Conservation (phyloP, 1,284 basidiomycete genomes). For the Ustilago tritici region DNA sequence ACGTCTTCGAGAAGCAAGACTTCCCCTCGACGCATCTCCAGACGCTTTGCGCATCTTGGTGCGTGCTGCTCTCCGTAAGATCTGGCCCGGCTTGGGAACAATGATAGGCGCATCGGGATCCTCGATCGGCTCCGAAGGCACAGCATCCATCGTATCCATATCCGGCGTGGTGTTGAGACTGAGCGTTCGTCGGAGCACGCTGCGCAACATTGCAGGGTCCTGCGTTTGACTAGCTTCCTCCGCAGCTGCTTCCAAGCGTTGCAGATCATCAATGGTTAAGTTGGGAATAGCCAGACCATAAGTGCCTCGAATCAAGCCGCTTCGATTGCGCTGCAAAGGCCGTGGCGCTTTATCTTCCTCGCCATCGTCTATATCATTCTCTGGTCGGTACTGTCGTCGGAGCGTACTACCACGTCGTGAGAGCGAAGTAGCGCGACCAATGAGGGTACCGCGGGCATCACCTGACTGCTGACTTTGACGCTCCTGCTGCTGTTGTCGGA, state of each 20-base stretch:
- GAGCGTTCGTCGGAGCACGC: constrained; percentile 84
- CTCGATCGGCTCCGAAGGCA: constrained; percentile 71
- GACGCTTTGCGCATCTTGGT: constrained; percentile 95
- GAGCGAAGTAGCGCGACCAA: constrained; percentile 58
- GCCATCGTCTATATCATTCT: constrained; percentile 73
- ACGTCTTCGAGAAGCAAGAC: constrained; percentile 39
- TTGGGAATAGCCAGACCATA: constrained; percentile 71
- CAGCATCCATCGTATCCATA: constrained; percentile 40
- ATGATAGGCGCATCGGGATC: constrained; percentile 90
- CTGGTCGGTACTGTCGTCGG: constrained; percentile 74
- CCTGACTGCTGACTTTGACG: constrained; percentile 19
- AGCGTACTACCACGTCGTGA: constrained; percentile 64
- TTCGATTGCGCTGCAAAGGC: constrained; percentile 43
- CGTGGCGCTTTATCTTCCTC: constrained; percentile 74
- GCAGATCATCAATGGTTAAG: constrained; percentile 89
- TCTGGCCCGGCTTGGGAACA: constrained; percentile 85
- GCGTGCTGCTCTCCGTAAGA: constrained; percentile 88
- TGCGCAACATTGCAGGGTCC: constrained; percentile 85
- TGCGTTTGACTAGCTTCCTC: constrained; percentile 80
- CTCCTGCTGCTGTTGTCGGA: constrained; percentile 44
- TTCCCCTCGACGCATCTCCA: constrained; percentile 76
- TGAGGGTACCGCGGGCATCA: constrained; percentile 34
- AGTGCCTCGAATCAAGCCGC: constrained; percentile 29
- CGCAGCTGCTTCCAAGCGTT: constrained; percentile 89
- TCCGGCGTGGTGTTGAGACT: constrained; percentile 75